Percentiles rank a stretch among this genome's conserved stretches.
Evolutionary conservation across 208 protist species (phyloP).

Genomic region (Crithidia thermophila): DNA sequence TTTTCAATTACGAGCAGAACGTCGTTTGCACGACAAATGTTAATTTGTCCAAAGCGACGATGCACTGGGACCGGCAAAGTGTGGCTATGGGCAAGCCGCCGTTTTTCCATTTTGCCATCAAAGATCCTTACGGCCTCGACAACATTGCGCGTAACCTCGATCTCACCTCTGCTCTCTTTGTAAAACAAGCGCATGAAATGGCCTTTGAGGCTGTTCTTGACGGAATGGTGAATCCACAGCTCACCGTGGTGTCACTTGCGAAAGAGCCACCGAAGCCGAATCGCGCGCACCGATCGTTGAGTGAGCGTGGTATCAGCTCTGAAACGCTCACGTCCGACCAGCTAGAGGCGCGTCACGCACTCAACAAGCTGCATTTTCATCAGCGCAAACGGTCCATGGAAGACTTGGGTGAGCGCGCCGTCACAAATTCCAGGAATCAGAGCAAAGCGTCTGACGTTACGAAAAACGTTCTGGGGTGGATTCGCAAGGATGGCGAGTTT

Average conservation of each 20-base stretch:
- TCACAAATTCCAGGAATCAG: conserved; percentile 66
- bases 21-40: conserved; percentile 88
- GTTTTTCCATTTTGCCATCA: conserved; percentile 89
- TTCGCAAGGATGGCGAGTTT: conserved; percentile 49
- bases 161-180: conserved; percentile 51
- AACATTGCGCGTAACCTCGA: conserved; percentile 91
- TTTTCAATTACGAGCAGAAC: conserved; percentile 78
- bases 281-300: conserved; percentile 47
- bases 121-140: conserved; percentile 89
- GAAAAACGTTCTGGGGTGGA: conserved; percentile 87
- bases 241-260: conserved; percentile 49
- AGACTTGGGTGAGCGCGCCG: conserved; percentile 60
- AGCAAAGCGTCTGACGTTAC: conserved; percentile 69
- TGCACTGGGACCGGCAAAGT: conserved; percentile 71
- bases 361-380: conserved; percentile 83
- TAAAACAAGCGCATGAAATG: conserved; percentile 50
- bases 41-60: conserved; percentile 65
- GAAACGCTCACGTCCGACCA: conserved; percentile 60
- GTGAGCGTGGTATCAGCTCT: conserved; percentile 74
- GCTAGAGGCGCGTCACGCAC: conserved; percentile 73
- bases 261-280: conserved; percentile 48
- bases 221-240: conserved; percentile 54
- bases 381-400: conserved; percentile 73
- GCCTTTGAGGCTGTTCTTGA: conserved; percentile 47
- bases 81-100: conserved; percentile 55